phyloP scores from a whole-genome alignment of 805 yeast genomes.

The Kodamaea kakaduensis region DNA sequence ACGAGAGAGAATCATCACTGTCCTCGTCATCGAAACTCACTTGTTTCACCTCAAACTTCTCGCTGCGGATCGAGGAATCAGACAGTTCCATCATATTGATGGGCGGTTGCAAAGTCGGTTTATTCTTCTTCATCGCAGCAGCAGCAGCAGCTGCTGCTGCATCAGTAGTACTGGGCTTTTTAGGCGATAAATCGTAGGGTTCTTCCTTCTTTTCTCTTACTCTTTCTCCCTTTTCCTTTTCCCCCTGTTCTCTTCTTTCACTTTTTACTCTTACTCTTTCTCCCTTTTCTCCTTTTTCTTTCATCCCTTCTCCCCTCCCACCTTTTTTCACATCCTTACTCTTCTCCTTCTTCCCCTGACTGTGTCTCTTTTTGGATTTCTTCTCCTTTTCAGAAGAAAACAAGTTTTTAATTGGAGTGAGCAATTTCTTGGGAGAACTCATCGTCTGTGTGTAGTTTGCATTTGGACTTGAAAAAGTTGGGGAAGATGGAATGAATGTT shows the following conservation, averaged over 20 bases:
- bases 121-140: constrained; percentile 6
- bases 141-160: constrained; percentile 10
- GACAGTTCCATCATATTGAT: constrained; percentile 3
- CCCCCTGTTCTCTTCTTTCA: not conserved
- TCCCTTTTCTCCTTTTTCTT: not conserved
- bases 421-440: constrained; percentile 24
- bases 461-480: too few relatives aligned
- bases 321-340: not conserved
- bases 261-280: too few relatives aligned
- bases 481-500: too few relatives aligned
- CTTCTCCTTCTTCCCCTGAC: constrained; percentile 9
- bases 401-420: constrained; percentile 26
- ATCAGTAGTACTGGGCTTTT: not conserved
- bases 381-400: constrained; percentile 16
- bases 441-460: constrained; percentile 5
- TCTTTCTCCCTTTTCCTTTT: not conserved
- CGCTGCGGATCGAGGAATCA: constrained; percentile 8
- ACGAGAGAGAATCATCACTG: constrained; percentile 20
- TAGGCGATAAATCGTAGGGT: constrained; percentile 3
- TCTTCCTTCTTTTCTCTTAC: not conserved
- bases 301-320: not conserved
- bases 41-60: constrained; percentile 11
- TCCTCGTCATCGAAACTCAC: constrained; percentile 12
- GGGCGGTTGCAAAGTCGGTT: constrained; percentile 4
- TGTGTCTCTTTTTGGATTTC: constrained; percentile 8